A percentile compares a stretch with the other conserved stretches of the same genome.
Evolutionary conservation across 1,284 basidiomycete genomes (phyloP).

Genomic region (Marasmius tenuissimus): DNA sequence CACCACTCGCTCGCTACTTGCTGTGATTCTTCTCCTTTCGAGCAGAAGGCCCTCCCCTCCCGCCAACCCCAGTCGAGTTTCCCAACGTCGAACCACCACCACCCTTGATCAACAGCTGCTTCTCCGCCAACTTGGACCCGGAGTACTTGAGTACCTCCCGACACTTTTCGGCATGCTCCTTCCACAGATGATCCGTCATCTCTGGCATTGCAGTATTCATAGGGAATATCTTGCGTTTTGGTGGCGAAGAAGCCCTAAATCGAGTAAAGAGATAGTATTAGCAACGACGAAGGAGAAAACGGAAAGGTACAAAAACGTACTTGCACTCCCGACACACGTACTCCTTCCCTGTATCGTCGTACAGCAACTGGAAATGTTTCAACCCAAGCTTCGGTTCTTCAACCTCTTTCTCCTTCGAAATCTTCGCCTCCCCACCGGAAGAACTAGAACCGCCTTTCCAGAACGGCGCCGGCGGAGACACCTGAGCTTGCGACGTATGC

Average conservation of each 20-base stretch:
- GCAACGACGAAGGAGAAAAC: background rate
- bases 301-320: background rate
- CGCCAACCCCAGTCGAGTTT: background rate
- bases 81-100: background rate
- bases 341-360: constrained; percentile 7
- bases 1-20: background rate
- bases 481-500: background rate
- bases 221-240: constrained; percentile 8
- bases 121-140: constrained; percentile 1
- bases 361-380: constrained; percentile 7
- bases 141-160: constrained; percentile 9
- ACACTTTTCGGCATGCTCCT: constrained; percentile 4
- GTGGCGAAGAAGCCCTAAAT: background rate
- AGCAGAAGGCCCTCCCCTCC: background rate
- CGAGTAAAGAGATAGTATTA: background rate
- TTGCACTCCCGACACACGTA: constrained; percentile 10
- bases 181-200: constrained; percentile 3
- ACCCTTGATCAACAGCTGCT: constrained; percentile 2
- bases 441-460: background rate
- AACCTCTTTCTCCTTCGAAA: background rate
- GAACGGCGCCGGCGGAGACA: background rate
- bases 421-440: background rate
- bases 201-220: constrained; percentile 1
- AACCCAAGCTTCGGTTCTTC: constrained; percentile 2
- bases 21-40: background rate